Evolutionary conservation across 1,284 basidiomycete genomes (phyloP), one percentile per base, ranked within the genome.

Genomic region (Coriolopsis trogii): DNA sequence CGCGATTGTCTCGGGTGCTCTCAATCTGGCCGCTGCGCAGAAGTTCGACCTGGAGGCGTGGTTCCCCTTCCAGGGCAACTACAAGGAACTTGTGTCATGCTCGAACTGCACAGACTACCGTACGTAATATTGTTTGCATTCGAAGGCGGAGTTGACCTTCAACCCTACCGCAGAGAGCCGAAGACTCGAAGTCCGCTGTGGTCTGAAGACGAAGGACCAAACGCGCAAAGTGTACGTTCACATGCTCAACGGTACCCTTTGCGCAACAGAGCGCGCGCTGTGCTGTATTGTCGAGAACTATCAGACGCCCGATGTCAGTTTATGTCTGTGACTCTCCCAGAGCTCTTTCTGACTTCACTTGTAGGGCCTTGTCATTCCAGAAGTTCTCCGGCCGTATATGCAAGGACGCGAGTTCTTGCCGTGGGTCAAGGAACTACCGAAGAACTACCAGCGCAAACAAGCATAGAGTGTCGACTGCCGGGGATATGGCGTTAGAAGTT

Each of bases 271-370:
- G 73, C 89, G 96, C 37, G 93, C 96, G 1, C 76, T 99, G 24
- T 98, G 96, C 74, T 98, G 97, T 73, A 66, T 99, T 41, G 96
- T 95, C n/a, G 96, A 99, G 75, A 99, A 99, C 73, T 95, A 95
- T 70, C 97, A 99, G 75, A 98, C 95, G 1, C 80, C 88, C 0
- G 94, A 98, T 51, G 93, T 95, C 65, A 60, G 84, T 74, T 41
- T 43, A 16, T 10, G 23, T 50, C 29, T 46, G 29, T 34, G 36
- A 30, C 26, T 21, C 16, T 30, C n/a, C n/a, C n/a, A 4, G 8
- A 12, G 8, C 21, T 21, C 10, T 24, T 23, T 10, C 44, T 43
- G 13, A 46, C 33, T 24, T 25, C 44, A 3, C 18, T 46, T 12
- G 24, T 64, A 95, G 87, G 96, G 96, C 41, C 76, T 98, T 55